Percentiles rank a stretch among this genome's conserved stretches.
These are phyloP conservation scores for Plasmodium fragile DNA, from an alignment of 169 alveolate genomes.

Conservation along the genomic window DNA sequence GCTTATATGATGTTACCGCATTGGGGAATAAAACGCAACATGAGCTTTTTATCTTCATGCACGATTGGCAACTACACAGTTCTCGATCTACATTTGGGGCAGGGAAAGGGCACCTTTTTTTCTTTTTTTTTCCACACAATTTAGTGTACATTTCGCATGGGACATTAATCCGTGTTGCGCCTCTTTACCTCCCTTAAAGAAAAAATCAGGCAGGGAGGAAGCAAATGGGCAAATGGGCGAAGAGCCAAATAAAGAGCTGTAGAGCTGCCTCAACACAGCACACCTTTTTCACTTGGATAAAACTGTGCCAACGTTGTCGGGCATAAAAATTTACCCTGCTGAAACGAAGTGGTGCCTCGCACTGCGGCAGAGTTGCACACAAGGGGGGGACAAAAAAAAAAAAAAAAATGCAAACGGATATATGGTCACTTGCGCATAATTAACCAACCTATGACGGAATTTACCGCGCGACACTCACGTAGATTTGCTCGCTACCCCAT, in stretches of 20 bases:
- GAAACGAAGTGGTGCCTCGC: not conserved
- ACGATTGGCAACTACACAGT: not conserved
- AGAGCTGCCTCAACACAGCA: not conserved
- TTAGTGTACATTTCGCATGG: conserved; percentile 1
- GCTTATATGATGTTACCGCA: not conserved
- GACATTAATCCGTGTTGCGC: not conserved
- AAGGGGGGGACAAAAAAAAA: not conserved
- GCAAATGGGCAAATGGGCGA: not conserved
- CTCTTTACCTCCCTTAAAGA: not conserved
- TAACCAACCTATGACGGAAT: not conserved
- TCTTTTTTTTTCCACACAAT: not conserved
- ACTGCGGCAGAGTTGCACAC: not conserved
- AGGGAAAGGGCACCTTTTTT: not conserved
- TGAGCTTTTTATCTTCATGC: not conserved
- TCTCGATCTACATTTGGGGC: not conserved
- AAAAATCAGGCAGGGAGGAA: not conserved
- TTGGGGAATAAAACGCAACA: not conserved
- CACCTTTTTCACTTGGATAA: not conserved
- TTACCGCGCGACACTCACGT: not conserved
- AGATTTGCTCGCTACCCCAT: not conserved
- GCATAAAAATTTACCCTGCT: not conserved
- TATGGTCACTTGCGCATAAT: not conserved
- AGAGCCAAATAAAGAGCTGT: not conserved
- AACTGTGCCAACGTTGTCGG: not conserved
- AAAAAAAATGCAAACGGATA: no score